Percentiles rank a stretch among this genome's conserved stretches.
These are phyloP conservation scores for Aspergillus caelatus DNA, from an alignment of 2,329 filamentous ascomycete species.

Conservation along the genomic window DNA sequence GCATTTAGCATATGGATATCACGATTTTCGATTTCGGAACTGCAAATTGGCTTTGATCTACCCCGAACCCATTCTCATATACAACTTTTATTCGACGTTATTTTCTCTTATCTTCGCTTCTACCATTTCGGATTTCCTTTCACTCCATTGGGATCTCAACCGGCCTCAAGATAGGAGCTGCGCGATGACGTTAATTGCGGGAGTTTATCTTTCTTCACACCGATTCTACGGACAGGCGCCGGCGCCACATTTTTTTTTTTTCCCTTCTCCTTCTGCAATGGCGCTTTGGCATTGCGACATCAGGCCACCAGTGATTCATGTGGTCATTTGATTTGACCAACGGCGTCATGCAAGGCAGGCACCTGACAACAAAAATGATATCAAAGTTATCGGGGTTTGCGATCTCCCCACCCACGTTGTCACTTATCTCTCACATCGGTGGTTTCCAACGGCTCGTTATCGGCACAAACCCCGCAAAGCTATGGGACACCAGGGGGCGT, in stretches of 20 bases:
- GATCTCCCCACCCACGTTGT: slow-evolving; percentile 10
- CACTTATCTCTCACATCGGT: slow-evolving; percentile 15
- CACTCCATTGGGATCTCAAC: slow-evolving; percentile 10
- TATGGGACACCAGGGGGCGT: not conserved
- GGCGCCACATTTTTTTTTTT: slow-evolving; percentile 20
- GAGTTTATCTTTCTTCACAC: slow-evolving; percentile 1
- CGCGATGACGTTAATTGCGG: slow-evolving; percentile 18
- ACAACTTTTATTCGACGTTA: slow-evolving; percentile 21
- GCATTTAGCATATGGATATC: slow-evolving; percentile 33
- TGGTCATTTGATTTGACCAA: slow-evolving; percentile 3
- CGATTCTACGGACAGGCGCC: slow-evolving; percentile 15
- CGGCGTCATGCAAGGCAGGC: slow-evolving; percentile 10
- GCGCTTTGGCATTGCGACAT: slow-evolving; percentile 19
- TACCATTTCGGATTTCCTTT: slow-evolving; percentile 12
- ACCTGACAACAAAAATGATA: slow-evolving; percentile 12
- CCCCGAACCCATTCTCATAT: slow-evolving; percentile 5
- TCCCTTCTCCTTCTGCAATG: slow-evolving; percentile 15
- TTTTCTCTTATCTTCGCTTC: slow-evolving; percentile 8
- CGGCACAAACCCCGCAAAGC: slow-evolving; percentile 20
- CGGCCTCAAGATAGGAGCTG: slow-evolving; percentile 10
- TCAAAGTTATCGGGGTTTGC: slow-evolving; percentile 5
- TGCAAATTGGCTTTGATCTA: slow-evolving; percentile 22
- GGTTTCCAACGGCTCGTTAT: slow-evolving; percentile 14
- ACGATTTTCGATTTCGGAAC: slow-evolving; percentile 34
- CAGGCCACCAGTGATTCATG: slow-evolving; percentile 8